Percentiles rank a stretch among this genome's conserved stretches.
Conservation (phyloP, 1,284 basidiomycete species). For the Phellinidium pouzarii region DNA sequence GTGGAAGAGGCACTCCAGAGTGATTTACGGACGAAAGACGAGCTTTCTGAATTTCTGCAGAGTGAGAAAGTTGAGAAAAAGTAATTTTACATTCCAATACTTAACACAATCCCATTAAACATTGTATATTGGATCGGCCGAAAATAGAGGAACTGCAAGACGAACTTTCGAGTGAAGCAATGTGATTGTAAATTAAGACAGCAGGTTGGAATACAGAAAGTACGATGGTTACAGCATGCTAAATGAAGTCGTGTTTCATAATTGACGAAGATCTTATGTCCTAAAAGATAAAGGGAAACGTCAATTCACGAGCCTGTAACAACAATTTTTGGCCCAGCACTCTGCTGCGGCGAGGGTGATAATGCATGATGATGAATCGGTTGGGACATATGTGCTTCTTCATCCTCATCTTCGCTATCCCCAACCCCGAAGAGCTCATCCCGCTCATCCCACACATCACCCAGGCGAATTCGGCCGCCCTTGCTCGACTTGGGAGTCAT, state of each 20-base stretch:
- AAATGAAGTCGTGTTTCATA: neutral
- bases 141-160: no score
- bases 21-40: neutral
- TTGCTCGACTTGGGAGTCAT: constrained; percentile 16
- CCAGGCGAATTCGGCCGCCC: constrained; percentile 33
- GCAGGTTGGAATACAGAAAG: neutral
- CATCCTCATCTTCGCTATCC: constrained; percentile 50
- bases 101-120: no score
- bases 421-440: constrained; percentile 73
- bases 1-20: neutral
- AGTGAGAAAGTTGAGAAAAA: neutral
- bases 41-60: neutral
- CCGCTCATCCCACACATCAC: constrained; percentile 70
- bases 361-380: neutral
- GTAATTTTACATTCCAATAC: neutral
- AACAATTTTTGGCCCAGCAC: constrained; percentile 17
- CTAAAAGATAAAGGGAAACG: neutral
- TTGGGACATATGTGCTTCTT: constrained; percentile 4
- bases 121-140: no score
- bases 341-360: constrained; percentile 20
- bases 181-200: no score
- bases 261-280: neutral
- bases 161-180: no score
- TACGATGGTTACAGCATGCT: neutral
- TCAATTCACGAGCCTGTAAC: constrained; percentile 27